A percentile compares a stretch with the other conserved stretches of the same genome.
Conservation (phyloP, 2,329 filamentous ascomycete species). For the Zymoseptoria pseudotritici region DNA sequence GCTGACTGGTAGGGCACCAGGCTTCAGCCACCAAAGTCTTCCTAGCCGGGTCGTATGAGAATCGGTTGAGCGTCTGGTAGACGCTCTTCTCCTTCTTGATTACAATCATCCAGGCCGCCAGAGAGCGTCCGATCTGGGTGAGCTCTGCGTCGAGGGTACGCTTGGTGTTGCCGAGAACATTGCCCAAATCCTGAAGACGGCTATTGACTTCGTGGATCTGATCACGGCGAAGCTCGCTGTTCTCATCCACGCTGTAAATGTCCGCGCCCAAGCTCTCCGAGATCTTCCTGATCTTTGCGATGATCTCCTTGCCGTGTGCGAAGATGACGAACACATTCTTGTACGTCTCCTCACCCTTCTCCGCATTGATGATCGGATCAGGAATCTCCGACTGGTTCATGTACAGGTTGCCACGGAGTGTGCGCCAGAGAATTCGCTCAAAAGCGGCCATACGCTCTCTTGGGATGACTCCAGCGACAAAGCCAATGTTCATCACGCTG, state of each 20-base stretch:
- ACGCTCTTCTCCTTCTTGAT: slow-evolving; percentile 98
- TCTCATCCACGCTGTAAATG: slow-evolving; percentile 95
- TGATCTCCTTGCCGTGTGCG: slow-evolving; percentile 94
- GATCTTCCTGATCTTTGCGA: slow-evolving; percentile 98
- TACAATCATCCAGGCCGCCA: slow-evolving; percentile 95
- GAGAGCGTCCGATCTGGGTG: slow-evolving; percentile 81
- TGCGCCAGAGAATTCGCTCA: slow-evolving; percentile 95
- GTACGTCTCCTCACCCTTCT: slow-evolving; percentile 82
- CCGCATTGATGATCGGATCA: slow-evolving; percentile 82
- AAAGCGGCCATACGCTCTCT: slow-evolving; percentile 90
- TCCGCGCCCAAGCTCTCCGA: slow-evolving; percentile 95
- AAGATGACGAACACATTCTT: slow-evolving; percentile 99
- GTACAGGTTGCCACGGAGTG: slow-evolving; percentile 93
- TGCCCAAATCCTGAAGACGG: slow-evolving; percentile 80
- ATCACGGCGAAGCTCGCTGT: slow-evolving; percentile 87
- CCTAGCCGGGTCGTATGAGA: slow-evolving; percentile 90
- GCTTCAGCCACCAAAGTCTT: slow-evolving; percentile 96
- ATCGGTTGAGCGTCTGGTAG: slow-evolving; percentile 89
- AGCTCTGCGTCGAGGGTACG: slow-evolving; percentile 87
- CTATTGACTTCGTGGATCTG: slow-evolving; percentile 98
- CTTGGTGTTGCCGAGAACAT: slow-evolving; percentile 91
- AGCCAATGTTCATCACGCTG: slow-evolving; percentile 97
- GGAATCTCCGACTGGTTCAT: slow-evolving; percentile 99
- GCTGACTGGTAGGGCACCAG: slow-evolving; percentile 89
- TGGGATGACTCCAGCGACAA: slow-evolving; percentile 91